These are phyloP conservation scores for Prunus mongolica DNA, from an alignment of 306 rosid genomes.

Conservation along the genomic window DNA sequence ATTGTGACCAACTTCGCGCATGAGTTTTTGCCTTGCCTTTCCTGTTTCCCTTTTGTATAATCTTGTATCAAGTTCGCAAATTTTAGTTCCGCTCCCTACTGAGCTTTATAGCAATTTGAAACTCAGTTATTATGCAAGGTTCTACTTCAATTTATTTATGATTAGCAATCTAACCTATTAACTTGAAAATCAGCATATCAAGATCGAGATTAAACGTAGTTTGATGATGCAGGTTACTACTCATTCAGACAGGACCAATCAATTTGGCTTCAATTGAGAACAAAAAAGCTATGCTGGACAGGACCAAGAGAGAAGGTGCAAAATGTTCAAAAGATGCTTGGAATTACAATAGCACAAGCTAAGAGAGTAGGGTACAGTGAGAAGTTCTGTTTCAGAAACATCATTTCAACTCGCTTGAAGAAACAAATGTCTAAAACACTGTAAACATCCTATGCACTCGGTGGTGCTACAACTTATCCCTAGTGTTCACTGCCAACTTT, in stretches of 20 bases:
- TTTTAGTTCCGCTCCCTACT: not conserved
- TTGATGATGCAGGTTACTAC: too few relatives aligned
- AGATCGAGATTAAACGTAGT: too few relatives aligned
- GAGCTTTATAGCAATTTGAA: not conserved
- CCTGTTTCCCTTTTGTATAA: not conserved
- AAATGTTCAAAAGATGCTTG: not conserved
- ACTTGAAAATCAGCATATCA: too few relatives aligned
- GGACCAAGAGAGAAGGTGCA: not conserved
- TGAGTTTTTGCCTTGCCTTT: not conserved
- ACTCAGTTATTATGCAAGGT: too few relatives aligned
- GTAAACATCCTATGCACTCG: not conserved
- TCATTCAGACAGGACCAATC: too few relatives aligned
- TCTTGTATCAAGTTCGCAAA: not conserved
- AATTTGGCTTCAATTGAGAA: too few relatives aligned
- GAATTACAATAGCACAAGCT: not conserved
- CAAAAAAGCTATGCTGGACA: not conserved
- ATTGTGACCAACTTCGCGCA: not conserved
- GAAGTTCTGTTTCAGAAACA: not conserved
- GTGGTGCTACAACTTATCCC: not conserved
- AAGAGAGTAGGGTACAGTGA: not conserved
- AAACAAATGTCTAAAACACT: not conserved
- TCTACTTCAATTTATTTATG: too few relatives aligned
- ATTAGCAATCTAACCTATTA: too few relatives aligned
- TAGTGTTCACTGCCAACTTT: not conserved
- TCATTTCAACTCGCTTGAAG: not conserved